Percentiles rank a stretch among this genome's conserved stretches.
Conservation (phyloP, 2,329 filamentous ascomycete genomes). For the Xylaria sp. region DNA sequence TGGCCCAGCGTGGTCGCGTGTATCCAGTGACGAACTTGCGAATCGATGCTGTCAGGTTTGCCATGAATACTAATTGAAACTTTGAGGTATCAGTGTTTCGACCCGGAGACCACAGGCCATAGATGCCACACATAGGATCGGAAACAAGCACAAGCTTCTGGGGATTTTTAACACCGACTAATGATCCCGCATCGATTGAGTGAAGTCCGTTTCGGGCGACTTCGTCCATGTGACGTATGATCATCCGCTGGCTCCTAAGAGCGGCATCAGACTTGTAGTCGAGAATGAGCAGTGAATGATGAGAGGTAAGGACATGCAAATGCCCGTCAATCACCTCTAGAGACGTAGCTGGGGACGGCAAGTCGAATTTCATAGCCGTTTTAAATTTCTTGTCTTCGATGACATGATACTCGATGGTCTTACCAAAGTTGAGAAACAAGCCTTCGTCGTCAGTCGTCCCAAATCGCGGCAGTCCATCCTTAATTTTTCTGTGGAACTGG, state of each 20-base stretch:
- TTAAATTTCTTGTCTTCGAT: constrained; percentile 67
- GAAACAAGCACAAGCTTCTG: constrained; percentile 60
- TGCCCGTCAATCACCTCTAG: constrained; percentile 60
- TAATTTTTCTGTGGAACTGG: constrained; percentile 57
- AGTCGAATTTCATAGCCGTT: constrained; percentile 56
- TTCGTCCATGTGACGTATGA: constrained; percentile 58
- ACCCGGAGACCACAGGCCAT: constrained; percentile 63
- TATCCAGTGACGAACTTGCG: constrained; percentile 64
- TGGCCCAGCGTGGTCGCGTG: constrained; percentile 64
- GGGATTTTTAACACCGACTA: constrained; percentile 38
- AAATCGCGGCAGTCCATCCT: constrained; percentile 63
- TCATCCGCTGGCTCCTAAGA: constrained; percentile 51
- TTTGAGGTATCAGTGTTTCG: constrained; percentile 54
- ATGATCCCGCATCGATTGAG: constrained; percentile 57
- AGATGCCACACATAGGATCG: constrained; percentile 58
- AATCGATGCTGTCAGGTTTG: constrained; percentile 65
- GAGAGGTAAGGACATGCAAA: constrained; percentile 62
- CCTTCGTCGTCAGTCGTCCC: constrained; percentile 65
- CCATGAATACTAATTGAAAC: constrained; percentile 62
- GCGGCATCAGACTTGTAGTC: constrained; percentile 54
- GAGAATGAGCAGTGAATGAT: constrained; percentile 67
- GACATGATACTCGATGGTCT: constrained; percentile 64
- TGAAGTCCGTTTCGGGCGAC: constrained; percentile 57
- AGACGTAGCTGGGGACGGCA: constrained; percentile 64
- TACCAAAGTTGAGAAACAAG: constrained; percentile 65